These are phyloP conservation scores for Leccinum fuscescens DNA, from an alignment of 1,284 basidiomycete genomes.

Conservation along the genomic window DNA sequence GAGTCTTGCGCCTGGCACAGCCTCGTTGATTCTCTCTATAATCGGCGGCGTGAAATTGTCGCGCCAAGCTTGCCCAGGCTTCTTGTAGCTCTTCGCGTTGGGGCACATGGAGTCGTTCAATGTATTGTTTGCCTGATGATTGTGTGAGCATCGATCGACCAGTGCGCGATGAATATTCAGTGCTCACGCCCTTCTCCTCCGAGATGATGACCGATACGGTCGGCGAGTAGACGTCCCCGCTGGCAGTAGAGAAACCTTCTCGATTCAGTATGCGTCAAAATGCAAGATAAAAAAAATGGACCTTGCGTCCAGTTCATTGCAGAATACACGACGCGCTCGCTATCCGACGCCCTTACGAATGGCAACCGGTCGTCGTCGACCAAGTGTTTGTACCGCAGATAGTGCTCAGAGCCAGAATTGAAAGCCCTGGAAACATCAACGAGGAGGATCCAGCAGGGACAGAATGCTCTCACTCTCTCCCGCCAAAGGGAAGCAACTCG, in stretches of 20 bases:
- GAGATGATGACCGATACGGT: conserved; percentile 52
- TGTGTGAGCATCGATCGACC: not conserved
- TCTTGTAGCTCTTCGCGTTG: conserved; percentile 47
- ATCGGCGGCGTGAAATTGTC: conserved; percentile 56
- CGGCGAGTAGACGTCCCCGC: conserved; percentile 40
- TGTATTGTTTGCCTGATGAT: conserved; percentile 62
- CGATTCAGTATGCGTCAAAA: not conserved
- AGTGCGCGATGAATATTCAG: not conserved
- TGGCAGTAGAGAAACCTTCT: conserved; percentile 54
- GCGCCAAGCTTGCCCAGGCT: conserved; percentile 52
- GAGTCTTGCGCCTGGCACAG: conserved; percentile 62
- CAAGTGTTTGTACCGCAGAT: conserved; percentile 50
- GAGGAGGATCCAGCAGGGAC: not conserved
- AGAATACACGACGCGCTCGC: conserved; percentile 62
- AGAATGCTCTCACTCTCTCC: conserved; percentile 54
- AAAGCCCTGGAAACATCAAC: conserved; percentile 41
- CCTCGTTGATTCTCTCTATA: conserved; percentile 57
- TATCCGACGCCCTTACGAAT: conserved; percentile 66
- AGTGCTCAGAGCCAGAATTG: conserved; percentile 48
- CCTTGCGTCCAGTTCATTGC: conserved; percentile 73
- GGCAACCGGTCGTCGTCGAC: conserved; percentile 47
- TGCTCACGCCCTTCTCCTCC: conserved; percentile 52
- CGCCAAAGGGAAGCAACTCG: conserved; percentile 69
- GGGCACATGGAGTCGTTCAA: conserved; percentile 71
- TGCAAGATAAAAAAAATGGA: conserved; percentile 23